Percentiles rank a stretch among this genome's conserved stretches.
Evolutionary conservation across 805 yeast genomes (phyloP).

Genomic region (Ogataea corticis): DNA sequence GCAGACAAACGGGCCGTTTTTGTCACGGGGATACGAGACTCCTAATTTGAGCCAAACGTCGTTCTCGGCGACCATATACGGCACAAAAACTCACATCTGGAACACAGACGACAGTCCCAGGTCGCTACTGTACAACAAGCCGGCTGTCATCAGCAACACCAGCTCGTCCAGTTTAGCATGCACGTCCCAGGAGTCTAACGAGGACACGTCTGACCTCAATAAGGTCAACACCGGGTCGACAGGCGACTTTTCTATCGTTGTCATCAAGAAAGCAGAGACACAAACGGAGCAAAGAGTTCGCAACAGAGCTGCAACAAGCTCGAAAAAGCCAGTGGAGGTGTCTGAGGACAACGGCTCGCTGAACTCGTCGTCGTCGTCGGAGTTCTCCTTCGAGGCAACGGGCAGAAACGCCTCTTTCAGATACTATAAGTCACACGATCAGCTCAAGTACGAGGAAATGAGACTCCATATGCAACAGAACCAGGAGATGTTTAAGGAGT

Average conservation of each 20-base stretch:
- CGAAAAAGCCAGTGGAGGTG: constrained; percentile 5
- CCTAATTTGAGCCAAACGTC: not conserved
- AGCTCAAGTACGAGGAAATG: constrained; percentile 29
- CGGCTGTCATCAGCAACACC: constrained; percentile 2
- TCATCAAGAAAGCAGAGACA: constrained; percentile 15
- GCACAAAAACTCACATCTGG: constrained; percentile 35
- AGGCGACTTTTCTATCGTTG: constrained; percentile 26
- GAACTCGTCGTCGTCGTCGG: constrained; percentile 27
- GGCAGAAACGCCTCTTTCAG: constrained; percentile 39
- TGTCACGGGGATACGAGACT: not conserved
- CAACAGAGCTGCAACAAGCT: not conserved
- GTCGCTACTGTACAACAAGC: constrained; percentile 13
- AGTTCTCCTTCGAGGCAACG: constrained; percentile 37
- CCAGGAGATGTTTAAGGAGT: constrained; percentile 22
- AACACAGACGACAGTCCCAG: constrained; percentile 21
- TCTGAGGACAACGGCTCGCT: constrained; percentile 9
- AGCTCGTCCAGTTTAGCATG: not conserved
- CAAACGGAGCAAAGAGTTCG: not conserved
- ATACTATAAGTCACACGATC: constrained; percentile 37
- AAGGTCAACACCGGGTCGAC: constrained; percentile 17
- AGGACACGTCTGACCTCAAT: not conserved
- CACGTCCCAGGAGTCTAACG: not conserved
- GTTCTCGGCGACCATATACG: constrained; percentile 30
- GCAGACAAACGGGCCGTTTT: not conserved
- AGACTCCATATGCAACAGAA: constrained; percentile 15